phyloP scores from a whole-genome alignment of 2,329 filamentous ascomycete genomes.

The Stemphylium lycopersici region DNA sequence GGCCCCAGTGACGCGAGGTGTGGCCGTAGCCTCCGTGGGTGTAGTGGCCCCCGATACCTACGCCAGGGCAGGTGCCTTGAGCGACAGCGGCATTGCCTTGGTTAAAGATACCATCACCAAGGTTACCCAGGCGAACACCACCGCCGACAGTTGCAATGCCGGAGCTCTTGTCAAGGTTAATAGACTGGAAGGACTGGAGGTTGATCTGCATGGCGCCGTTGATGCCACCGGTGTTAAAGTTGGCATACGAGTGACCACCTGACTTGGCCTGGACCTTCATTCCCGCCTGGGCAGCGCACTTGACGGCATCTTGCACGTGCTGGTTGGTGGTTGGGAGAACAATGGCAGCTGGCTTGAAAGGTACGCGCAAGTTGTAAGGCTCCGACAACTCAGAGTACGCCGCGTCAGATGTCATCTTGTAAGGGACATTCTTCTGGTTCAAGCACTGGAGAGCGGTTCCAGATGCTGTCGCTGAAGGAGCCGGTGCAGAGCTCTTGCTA shows the following conservation, averaged over 20 bases:
- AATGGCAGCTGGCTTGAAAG: conserved; percentile 60
- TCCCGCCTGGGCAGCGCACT: conserved; percentile 59
- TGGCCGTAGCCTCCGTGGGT: conserved; percentile 47
- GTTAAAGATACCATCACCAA: conserved; percentile 43
- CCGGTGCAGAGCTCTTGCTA: conserved; percentile 22
- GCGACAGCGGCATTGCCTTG: conserved; percentile 51
- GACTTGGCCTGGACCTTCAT: conserved; percentile 67
- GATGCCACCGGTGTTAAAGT: conserved; percentile 57
- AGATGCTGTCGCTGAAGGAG: conserved; percentile 18
- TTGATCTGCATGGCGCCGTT: conserved; percentile 58
- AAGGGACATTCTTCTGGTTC: conserved; percentile 42
- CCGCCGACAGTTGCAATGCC: conserved; percentile 55
- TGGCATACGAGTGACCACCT: conserved; percentile 69
- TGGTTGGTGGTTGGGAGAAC: conserved; percentile 60
- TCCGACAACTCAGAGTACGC: conserved; percentile 37
- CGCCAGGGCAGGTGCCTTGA: conserved; percentile 61
- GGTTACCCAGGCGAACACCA: conserved; percentile 56
- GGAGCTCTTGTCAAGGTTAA: conserved; percentile 50
- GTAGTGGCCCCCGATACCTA: conserved; percentile 47
- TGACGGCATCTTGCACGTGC: conserved; percentile 64
- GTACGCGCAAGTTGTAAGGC: conserved; percentile 47
- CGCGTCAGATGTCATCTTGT: conserved; percentile 33
- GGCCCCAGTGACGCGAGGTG: conserved; percentile 44
- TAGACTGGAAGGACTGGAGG: conserved; percentile 54
- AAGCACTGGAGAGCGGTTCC: conserved; percentile 36